Base-by-base conservation (phyloP, 1,284 basidiomycete species). In the Violaceomyces palustris region DNA sequence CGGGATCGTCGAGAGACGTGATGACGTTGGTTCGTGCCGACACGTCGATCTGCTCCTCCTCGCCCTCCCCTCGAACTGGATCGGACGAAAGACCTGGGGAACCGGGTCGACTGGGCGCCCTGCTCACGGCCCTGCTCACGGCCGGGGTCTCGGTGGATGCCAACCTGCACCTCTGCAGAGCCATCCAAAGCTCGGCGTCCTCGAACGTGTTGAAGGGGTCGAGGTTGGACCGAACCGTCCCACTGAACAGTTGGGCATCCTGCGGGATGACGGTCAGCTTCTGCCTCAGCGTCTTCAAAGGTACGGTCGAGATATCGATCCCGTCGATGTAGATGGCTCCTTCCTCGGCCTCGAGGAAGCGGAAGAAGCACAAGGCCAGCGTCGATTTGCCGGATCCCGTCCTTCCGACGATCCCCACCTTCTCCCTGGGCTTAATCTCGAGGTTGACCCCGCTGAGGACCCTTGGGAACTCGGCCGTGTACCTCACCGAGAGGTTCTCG, bases 361-460 rank as follows among this genome's bases (percentile, higher is more conserved):
- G 83, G 83, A 97, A 96, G 78, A 96, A 90, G 17, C 86, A 87
- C 21, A 94, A 77, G 0, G 90, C 90, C 14, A 96, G 80, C 1
- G 90, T 94, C 45, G 84, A 87, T 76, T 92, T 91, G 35, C 88
- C 88, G 19, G 77, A 76, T 14, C 93, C 92, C 0, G 91, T 94
- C 35, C 88, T 78, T 12, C 72, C 69, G 4, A 72, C 65, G 31
- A 72, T 70, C 22, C 71, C 72, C 47, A 74, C 58, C 46, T 72
- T 73, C 39, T 73, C 64, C 7, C 71, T 63, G 6, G 72, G 57
- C 42, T 53, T 42, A 27, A 73, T 63, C 21, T 62, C 58, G 30
- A 74, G 67, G 14, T 60, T 50, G 29, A 74, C 66, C 12, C 49
- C 49, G 22, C 66, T 54, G 21, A 74, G 51, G 8, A 69, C 72